A percentile compares a stretch with the other conserved stretches of the same genome.
Evolutionary conservation across 148 eudicot genomes (phyloP).

Genomic region (Vaccinium darrowii): DNA sequence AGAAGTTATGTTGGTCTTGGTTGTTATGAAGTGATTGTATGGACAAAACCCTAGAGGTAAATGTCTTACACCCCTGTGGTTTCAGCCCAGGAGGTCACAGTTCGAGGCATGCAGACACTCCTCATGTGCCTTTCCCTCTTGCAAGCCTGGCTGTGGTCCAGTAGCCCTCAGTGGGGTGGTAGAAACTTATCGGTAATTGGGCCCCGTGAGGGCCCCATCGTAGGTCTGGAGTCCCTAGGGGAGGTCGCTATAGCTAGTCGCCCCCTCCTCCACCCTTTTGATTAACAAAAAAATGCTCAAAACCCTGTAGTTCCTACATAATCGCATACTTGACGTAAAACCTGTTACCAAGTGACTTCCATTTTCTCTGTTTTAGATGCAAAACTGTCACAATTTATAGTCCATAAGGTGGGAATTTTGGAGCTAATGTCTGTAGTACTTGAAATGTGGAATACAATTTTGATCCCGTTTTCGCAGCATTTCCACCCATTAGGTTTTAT

Average conservation of each 20-base stretch:
- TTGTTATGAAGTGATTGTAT: slow-evolving; percentile 1
- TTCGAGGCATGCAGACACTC: background rate
- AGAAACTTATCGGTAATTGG: background rate
- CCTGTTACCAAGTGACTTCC: slow-evolving; percentile 10
- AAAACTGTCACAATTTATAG: background rate
- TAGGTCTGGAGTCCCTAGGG: background rate
- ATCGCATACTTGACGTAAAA: background rate
- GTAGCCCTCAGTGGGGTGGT: background rate
- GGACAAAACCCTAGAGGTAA: background rate
- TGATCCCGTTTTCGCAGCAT: background rate
- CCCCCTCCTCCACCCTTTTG: background rate
- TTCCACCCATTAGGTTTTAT: background rate
- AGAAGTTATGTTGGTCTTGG: background rate
- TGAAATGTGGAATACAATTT: background rate
- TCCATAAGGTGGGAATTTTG: background rate
- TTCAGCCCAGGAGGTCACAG: background rate
- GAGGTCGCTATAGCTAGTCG: background rate
- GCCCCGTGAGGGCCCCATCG: background rate
- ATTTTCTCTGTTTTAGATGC: slow-evolving; percentile 4
- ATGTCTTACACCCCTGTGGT: background rate
- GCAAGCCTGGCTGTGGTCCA: background rate
- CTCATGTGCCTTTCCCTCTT: background rate
- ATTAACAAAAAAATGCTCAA: background rate
- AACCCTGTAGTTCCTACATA: background rate
- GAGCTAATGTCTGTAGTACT: background rate